A percentile compares a stretch with the other conserved stretches of the same genome.
phyloP scores from a whole-genome alignment of 1,139 yeast species.

The Meyerozyma elateridarum region DNA sequence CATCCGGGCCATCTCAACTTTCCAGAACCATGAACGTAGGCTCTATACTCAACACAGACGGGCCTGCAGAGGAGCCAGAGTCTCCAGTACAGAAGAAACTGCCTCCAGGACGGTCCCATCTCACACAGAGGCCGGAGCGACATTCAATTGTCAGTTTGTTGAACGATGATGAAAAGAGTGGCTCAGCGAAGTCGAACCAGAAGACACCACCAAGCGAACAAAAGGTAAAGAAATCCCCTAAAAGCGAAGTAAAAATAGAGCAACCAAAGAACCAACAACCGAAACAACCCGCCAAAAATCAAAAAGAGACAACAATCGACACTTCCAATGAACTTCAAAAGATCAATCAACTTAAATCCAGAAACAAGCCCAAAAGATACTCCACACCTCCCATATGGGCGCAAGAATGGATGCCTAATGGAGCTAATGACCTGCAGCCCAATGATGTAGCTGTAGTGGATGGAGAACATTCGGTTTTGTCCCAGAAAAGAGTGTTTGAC shows the following conservation, averaged over 20 bases:
- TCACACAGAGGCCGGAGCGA: constrained; percentile 15
- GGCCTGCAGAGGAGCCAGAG: constrained; percentile 25
- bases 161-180: constrained; percentile 15
- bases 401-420: constrained; percentile 52
- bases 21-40: constrained; percentile 38
- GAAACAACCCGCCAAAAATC: background rate
- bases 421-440: constrained; percentile 13
- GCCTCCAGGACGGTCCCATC: constrained; percentile 5
- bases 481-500: constrained; percentile 33
- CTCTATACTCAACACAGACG: constrained; percentile 41
- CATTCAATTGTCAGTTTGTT: constrained; percentile 28
- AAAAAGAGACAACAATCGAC: background rate
- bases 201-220: background rate
- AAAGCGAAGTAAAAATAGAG: no score
- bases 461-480: constrained; percentile 7
- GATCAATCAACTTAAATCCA: constrained; percentile 14
- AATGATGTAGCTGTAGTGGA: constrained; percentile 6
- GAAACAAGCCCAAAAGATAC: constrained; percentile 59
- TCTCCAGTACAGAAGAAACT: background rate
- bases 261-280: no score
- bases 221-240: no score
- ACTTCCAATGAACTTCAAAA: constrained; percentile 14
- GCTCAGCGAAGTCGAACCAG: constrained; percentile 3
- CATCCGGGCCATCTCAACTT: no score
- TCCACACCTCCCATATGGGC: constrained; percentile 79